These are phyloP conservation scores for Tricholoma saponaceum DNA, from an alignment of 768 basidiomycete species.

Conservation along the genomic window DNA sequence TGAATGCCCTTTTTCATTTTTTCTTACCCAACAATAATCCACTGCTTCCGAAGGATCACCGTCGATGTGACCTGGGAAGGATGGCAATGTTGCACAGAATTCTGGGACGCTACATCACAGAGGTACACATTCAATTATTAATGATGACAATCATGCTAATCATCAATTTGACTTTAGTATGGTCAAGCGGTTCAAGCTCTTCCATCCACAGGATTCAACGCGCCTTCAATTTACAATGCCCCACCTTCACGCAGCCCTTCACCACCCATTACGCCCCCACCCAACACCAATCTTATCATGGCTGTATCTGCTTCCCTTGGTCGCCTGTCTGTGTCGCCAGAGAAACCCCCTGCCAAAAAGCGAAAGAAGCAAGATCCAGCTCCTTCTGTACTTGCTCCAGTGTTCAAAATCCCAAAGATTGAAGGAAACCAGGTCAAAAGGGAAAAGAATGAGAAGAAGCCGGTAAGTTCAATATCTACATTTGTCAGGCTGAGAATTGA, in stretches of 20 bases:
- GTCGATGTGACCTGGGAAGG: too few species aligned
- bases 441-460: not conserved
- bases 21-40: too few species aligned
- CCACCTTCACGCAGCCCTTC: not conserved
- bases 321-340: not conserved
- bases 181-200: not conserved
- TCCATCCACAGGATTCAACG: not conserved
- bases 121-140: too few species aligned
- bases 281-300: not conserved
- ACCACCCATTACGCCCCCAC: not conserved
- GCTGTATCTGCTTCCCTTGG: not conserved
- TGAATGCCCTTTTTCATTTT: too few species aligned
- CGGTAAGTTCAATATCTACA: not conserved
- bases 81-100: too few species aligned
- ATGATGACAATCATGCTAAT: too few species aligned
- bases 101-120: too few species aligned
- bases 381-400: not conserved
- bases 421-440: not conserved
- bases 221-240: not conserved
- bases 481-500: not conserved
- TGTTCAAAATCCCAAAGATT: not conserved
- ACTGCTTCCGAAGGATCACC: too few species aligned
- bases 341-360: not conserved
- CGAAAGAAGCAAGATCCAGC: not conserved
- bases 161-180: not conserved